These are phyloP conservation scores for Raphanus hybrid DNA, from an alignment of 441 rosid genomes.

Conservation along the genomic window DNA sequence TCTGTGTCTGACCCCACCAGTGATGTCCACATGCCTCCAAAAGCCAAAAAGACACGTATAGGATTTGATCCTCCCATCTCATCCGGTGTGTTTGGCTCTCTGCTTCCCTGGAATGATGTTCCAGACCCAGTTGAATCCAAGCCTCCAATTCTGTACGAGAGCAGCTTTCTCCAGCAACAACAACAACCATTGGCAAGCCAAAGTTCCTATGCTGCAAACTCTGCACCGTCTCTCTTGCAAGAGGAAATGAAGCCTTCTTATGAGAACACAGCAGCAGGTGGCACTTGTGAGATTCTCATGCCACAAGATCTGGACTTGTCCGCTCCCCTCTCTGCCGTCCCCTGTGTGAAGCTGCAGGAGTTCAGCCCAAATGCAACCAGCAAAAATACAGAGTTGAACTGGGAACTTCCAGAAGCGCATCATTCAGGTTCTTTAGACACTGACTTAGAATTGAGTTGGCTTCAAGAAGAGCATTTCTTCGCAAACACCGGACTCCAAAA, in stretches of 20 bases:
- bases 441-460: constrained; percentile 55
- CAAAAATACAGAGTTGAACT: constrained; percentile 46
- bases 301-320: constrained; percentile 47
- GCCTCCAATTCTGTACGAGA: constrained; percentile 52
- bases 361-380: constrained; percentile 44
- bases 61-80: constrained; percentile 52
- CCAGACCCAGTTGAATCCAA: constrained; percentile 51
- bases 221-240: constrained; percentile 44
- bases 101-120: constrained; percentile 58
- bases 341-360: constrained; percentile 48
- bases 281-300: constrained; percentile 42
- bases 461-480: constrained; percentile 56
- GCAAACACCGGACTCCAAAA: constrained; percentile 59
- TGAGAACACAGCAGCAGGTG: constrained; percentile 4
- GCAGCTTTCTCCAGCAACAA: constrained; percentile 46
- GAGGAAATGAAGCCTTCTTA: constrained; percentile 46
- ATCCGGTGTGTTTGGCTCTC: constrained; percentile 42
- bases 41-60: constrained; percentile 48
- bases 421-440: constrained; percentile 45
- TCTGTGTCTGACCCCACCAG: constrained; percentile 52
- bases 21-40: constrained; percentile 48
- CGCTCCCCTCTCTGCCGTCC: constrained; percentile 38
- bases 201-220: constrained; percentile 39
- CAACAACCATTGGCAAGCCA: constrained; percentile 44
- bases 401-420: constrained; percentile 46